These are phyloP conservation scores for Heliosperma pusillum DNA, from an alignment of 148 eudicot species.

Conservation along the genomic window DNA sequence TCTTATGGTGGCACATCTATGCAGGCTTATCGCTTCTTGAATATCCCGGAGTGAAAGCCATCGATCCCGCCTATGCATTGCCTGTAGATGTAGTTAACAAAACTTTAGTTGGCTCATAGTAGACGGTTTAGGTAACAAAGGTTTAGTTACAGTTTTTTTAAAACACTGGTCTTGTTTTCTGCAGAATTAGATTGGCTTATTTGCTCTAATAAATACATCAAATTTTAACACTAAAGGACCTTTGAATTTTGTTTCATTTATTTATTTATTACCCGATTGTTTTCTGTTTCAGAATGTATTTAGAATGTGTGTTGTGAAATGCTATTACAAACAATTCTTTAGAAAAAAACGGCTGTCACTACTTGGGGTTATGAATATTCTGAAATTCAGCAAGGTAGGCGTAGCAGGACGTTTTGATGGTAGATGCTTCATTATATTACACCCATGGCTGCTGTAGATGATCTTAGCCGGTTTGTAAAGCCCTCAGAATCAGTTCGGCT, in stretches of 20 bases:
- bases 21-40: constrained; percentile 89
- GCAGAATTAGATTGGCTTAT: neutral
- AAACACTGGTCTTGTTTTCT: neutral
- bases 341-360: too few species aligned
- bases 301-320: neutral
- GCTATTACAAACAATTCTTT: neutral
- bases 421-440: too few species aligned
- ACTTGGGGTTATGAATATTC: neutral
- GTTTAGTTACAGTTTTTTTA: too few species aligned
- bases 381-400: too few species aligned
- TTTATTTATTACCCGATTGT: neutral
- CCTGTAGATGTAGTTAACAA: constrained; percentile 74
- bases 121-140: neutral
- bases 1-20: constrained; percentile 5
- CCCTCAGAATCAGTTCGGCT: too few species aligned
- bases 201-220: neutral
- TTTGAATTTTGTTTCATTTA: too few species aligned
- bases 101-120: constrained; percentile 45
- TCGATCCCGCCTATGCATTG: constrained; percentile 92
- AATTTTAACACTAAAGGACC: neutral
- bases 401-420: too few species aligned
- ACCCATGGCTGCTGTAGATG: too few species aligned
- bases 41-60: constrained; percentile 70
- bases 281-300: too few species aligned
- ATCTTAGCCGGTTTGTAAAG: too few species aligned